A percentile compares a stretch with the other conserved stretches of the same genome.
These are phyloP conservation scores for Colletotrichum musicola DNA, from an alignment of 2,329 filamentous ascomycete species.

Conservation along the genomic window DNA sequence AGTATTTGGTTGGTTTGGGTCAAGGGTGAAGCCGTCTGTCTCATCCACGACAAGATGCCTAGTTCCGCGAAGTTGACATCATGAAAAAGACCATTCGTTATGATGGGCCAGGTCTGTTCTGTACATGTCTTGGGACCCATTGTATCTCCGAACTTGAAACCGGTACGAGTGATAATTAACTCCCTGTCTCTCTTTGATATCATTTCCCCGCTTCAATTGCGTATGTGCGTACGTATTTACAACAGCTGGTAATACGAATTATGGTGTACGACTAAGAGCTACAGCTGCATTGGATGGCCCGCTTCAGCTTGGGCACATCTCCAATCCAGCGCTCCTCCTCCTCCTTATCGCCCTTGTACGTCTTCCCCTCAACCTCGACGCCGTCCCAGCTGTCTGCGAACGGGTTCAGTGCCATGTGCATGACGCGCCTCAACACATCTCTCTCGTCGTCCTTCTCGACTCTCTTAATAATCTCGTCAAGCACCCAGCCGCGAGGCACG, in stretches of 20 bases:
- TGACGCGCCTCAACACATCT: slow-evolving; percentile 80
- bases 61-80: no score
- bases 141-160: no score
- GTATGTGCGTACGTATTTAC: no score
- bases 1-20: no score
- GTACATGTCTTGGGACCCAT: no score
- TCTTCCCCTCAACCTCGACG: slow-evolving; percentile 58
- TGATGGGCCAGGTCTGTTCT: no score
- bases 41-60: no score
- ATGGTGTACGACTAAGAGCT: slow-evolving; percentile 72
- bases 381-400: slow-evolving; percentile 84
- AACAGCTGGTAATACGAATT: neutral
- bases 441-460: slow-evolving; percentile 88
- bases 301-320: slow-evolving; percentile 82
- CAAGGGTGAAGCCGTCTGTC: no score
- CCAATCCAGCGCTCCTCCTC: slow-evolving; percentile 88
- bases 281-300: slow-evolving; percentile 94
- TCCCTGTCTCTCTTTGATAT: no score
- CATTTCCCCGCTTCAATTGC: no score
- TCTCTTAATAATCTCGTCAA: slow-evolving; percentile 91
- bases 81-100: no score
- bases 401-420: slow-evolving; percentile 86
- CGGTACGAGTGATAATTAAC: no score
- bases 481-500: slow-evolving; percentile 88
- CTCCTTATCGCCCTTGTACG: slow-evolving; percentile 70